Evolutionary conservation across 2,329 filamentous ascomycete genomes (phyloP).

Genomic region (Diaporthe sp.): DNA sequence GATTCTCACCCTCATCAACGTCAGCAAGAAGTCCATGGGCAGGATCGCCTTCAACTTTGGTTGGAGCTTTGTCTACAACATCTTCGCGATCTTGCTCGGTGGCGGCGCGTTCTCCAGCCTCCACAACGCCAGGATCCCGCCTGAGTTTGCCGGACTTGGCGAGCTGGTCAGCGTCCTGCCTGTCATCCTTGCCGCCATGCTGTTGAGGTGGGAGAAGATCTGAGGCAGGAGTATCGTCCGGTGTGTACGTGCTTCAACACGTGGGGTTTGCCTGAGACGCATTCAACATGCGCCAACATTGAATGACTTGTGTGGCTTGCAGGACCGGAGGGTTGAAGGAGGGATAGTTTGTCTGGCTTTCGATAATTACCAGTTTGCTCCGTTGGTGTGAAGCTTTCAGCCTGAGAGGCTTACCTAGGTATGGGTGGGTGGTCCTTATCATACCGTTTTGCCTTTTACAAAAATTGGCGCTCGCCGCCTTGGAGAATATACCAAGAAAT

Average conservation of each 20-base stretch:
- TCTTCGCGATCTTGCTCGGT: conserved; percentile 76
- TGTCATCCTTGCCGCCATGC: conserved; percentile 71
- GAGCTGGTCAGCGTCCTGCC: conserved; percentile 82
- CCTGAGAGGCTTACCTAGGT: not conserved
- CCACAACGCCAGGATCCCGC: conserved; percentile 59
- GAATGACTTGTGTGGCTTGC: not conserved
- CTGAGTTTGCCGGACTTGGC: conserved; percentile 76
- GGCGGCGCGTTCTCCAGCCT: conserved; percentile 72
- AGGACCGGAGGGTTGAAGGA: not conserved
- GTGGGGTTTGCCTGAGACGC: not conserved
- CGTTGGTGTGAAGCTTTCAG: not conserved
- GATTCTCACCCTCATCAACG: conserved; percentile 69
- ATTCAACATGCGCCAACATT: conserved; percentile 19
- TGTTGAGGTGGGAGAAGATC: conserved; percentile 57
- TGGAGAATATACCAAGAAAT: conserved; percentile 17
- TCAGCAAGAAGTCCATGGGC: conserved; percentile 59
- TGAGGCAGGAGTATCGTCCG: conserved; percentile 36
- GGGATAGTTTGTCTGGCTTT: not conserved
- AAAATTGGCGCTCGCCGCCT: not conserved
- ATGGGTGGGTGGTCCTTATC: not conserved
- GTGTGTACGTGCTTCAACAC: not conserved
- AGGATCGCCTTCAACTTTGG: conserved; percentile 77
- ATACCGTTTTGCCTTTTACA: not conserved
- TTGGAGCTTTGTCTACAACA: conserved; percentile 80
- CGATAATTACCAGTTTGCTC: not conserved